Evolutionary conservation across 208 protist species (phyloP).

Genomic region (Trypanosoma lewisi): DNA sequence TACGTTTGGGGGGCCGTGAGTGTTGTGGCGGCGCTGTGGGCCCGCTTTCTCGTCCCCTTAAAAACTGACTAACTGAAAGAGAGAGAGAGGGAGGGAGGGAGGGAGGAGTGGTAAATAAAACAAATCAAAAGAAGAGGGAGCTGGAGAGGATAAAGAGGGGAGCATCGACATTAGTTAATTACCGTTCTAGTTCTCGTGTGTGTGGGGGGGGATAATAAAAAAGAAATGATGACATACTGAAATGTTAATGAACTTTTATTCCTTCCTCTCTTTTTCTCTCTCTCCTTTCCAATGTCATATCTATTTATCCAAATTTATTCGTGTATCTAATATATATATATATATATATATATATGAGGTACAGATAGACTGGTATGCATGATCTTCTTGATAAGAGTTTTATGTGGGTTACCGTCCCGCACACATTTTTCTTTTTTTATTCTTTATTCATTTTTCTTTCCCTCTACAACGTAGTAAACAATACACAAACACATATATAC

Average conservation of each 20-base stretch:
- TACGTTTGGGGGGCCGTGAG: slow-evolving; percentile 43
- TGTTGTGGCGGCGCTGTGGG: slow-evolving; percentile 51
- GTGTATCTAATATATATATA: not conserved
- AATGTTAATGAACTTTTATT: not conserved
- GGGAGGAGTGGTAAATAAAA: not conserved
- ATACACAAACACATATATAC: slow-evolving; percentile 2
- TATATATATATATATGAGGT: slow-evolving; percentile 7
- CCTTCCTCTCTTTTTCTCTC: not conserved
- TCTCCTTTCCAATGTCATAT: not conserved
- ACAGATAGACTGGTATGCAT: not conserved
- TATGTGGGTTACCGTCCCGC: too few species aligned
- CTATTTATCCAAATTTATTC: not conserved
- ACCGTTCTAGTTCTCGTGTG: too few species aligned
- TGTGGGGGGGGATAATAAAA: too few species aligned
- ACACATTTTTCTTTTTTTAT: too few species aligned
- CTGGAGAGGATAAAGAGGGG: too few species aligned
- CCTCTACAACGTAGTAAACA: too few species aligned
- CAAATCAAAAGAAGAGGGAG: too few species aligned
- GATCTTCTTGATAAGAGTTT: too few species aligned
- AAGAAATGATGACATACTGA: too few species aligned
- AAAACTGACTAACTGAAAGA: not conserved
- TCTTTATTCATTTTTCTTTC: too few species aligned
- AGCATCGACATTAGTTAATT: too few species aligned
- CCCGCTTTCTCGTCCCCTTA: slow-evolving; percentile 38
- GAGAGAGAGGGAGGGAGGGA: not conserved